Evolutionary conservation across 139 green algal genomes (phyloP), one percentile per base, ranked within the genome.

Genomic region (Edaphochlamys debaryana): DNA sequence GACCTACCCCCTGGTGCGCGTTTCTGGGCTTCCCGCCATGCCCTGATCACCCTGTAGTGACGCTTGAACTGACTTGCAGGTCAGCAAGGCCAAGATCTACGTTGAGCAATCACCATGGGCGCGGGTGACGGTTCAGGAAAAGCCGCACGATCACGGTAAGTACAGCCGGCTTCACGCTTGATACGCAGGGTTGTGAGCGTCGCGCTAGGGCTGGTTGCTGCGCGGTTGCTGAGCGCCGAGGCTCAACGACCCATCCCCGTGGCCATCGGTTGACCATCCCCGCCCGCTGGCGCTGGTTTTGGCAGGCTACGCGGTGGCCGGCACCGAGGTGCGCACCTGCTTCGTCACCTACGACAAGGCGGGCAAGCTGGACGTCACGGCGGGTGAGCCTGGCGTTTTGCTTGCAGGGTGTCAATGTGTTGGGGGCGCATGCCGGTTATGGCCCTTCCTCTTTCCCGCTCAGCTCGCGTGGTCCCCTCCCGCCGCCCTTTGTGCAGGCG

Each of bases 81-180:
- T 98, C 5, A 95, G 63, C 85, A 95, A 95, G 74, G 91, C 92
- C 22, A 98, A 97, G 82, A 79, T 99, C 7, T 84, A 67, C 34
- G 93, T 99, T 7, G 93, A 98, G 79, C 90, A 98, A 87, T 90
- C 91, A 78, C 94, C 96, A 0, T 99, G 97, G 97, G 84, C 87
- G 50, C 87, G 97, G 0, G 67, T 94, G 7, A 67, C 85, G 8
- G 41, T 94, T 2, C 52, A 83, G 8, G 95, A 93, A 38, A 37
- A 86, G 54, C 40, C 87, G 0, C 95, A 98, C 73, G 79, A 96
- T n/a, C 95, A 98, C 76, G 94, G 95, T 94, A 42, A 80, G 77
- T n/a, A n/a, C n/a, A n/a, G n/a, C n/a, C n/a, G n/a, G n/a, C n/a
- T n/a, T n/a, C n/a, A n/a, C n/a, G n/a, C n/a, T n/a, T n/a, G n/a